A percentile compares a stretch with the other conserved stretches of the same genome.
Evolutionary conservation across 2,329 filamentous ascomycete species (phyloP).

Genomic region (Pseudopithomyces maydicus): DNA sequence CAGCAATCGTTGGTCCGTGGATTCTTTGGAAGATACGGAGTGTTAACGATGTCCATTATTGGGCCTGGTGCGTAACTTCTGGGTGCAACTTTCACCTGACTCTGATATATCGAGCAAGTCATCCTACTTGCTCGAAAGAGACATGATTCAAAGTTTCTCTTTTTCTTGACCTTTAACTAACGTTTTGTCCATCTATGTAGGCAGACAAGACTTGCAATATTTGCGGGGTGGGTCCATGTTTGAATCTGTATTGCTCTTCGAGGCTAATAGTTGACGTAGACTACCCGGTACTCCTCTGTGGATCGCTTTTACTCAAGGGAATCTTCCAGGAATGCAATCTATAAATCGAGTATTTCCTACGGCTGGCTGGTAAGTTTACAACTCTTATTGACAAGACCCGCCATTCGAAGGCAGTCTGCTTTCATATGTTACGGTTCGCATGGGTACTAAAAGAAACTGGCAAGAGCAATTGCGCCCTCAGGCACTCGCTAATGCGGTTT

Average conservation of each 20-base stretch:
- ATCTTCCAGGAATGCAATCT: conserved; percentile 21
- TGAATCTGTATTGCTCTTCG: background rate
- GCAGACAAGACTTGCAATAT: conserved; percentile 44
- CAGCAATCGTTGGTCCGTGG: conserved; percentile 41
- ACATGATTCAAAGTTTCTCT: no score
- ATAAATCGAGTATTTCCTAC: conserved; percentile 41
- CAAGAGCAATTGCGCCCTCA: background rate
- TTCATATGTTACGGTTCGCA: background rate
- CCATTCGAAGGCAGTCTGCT: background rate
- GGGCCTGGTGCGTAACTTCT: conserved; percentile 29
- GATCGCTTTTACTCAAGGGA: conserved; percentile 43
- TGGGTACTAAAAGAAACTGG: background rate
- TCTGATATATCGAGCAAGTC: no score
- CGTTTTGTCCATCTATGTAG: no score
- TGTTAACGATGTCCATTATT: conserved; percentile 44
- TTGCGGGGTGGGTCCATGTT: conserved; percentile 36
- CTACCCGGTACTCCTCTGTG: conserved; percentile 45
- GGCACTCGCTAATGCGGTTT: background rate
- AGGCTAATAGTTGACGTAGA: conserved; percentile 28
- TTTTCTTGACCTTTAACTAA: no score
- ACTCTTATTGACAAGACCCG: background rate
- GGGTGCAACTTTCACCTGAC: no score
- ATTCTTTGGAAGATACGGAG: conserved; percentile 45
- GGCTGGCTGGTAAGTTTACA: conserved; percentile 40
- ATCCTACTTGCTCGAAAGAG: no score